Percentiles rank a stretch among this genome's conserved stretches.
Conservation (phyloP, 2,329 filamentous ascomycete species). For the Reticulascus tulasneorum region DNA sequence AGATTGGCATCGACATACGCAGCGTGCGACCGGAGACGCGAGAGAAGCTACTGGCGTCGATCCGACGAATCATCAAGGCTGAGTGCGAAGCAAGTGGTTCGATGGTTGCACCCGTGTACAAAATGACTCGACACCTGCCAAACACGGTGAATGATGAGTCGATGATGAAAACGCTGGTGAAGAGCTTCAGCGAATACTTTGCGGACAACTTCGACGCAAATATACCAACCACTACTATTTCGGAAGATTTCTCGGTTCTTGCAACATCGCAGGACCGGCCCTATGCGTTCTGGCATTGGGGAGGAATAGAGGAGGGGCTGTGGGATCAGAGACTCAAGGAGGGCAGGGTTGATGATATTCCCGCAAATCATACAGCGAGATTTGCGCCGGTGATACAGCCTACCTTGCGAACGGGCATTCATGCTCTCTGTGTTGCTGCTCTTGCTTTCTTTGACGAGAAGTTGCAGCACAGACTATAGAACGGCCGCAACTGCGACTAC, state of each 20-base stretch:
- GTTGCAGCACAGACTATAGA: no score
- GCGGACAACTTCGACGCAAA: slow-evolving; percentile 29
- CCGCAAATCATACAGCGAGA: slow-evolving; percentile 19
- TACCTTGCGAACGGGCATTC: slow-evolving; percentile 18
- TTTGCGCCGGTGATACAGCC: slow-evolving; percentile 21
- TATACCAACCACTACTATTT: slow-evolving; percentile 37
- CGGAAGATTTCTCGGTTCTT: slow-evolving; percentile 50
- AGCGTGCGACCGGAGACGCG: slow-evolving; percentile 27
- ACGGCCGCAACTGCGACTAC: no score
- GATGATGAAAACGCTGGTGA: slow-evolving; percentile 36
- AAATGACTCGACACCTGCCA: slow-evolving; percentile 37
- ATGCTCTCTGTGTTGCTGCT: slow-evolving; percentile 15
- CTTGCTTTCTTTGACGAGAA: slow-evolving; percentile 11
- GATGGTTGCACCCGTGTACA: slow-evolving; percentile 37
- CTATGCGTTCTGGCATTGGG: slow-evolving; percentile 17
- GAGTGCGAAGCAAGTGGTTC: slow-evolving; percentile 48
- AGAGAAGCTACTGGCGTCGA: slow-evolving; percentile 27
- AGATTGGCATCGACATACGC: slow-evolving; percentile 36
- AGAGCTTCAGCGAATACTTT: slow-evolving; percentile 43
- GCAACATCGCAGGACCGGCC: slow-evolving; percentile 16
- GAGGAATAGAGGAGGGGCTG: slow-evolving; percentile 8
- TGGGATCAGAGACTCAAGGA: slow-evolving; percentile 16
- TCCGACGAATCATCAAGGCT: slow-evolving; percentile 42
- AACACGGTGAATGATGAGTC: slow-evolving; percentile 47
- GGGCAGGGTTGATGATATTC: slow-evolving; percentile 15